These are phyloP conservation scores for Podospora pseudoanserina DNA, from an alignment of 495 filamentous ascomycete genomes.

Conservation along the genomic window DNA sequence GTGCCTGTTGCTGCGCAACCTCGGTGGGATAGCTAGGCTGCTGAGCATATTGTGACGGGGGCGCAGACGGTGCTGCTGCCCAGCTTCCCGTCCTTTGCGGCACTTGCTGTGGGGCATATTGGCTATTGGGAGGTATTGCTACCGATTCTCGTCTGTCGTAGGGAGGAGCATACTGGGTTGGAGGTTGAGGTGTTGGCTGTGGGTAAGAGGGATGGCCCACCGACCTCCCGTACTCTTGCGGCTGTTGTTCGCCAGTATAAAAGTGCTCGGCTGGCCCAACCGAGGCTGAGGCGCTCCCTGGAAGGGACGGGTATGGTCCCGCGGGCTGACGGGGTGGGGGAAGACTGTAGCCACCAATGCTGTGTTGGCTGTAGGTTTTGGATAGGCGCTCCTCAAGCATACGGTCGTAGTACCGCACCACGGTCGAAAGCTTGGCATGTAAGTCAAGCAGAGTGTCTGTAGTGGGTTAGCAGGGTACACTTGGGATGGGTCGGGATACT, in stretches of 20 bases:
- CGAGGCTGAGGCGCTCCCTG: constrained; percentile 46
- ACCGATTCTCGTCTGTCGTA: constrained; percentile 43
- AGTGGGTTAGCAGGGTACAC: constrained; percentile 24
- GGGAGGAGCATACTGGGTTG: constrained; percentile 30
- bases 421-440: constrained; percentile 91
- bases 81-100: constrained; percentile 47
- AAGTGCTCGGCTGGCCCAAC: constrained; percentile 68
- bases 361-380: constrained; percentile 84
- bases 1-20: constrained; percentile 30
- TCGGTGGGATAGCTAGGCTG: constrained; percentile 35
- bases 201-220: constrained; percentile 37
- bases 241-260: constrained; percentile 63
- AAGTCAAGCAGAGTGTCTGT: constrained; percentile 82
- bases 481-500: not conserved
- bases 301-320: constrained; percentile 64
- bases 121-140: constrained; percentile 29
- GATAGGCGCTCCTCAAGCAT: constrained; percentile 96
- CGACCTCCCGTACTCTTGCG: constrained; percentile 49
- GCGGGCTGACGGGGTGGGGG: constrained; percentile 52
- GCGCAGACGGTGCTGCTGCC: constrained; percentile 35
- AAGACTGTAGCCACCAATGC: constrained; percentile 51
- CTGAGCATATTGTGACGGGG: constrained; percentile 32
- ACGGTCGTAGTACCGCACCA: constrained; percentile 96
- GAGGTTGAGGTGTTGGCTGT: constrained; percentile 31
- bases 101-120: constrained; percentile 49